Base-by-base conservation (phyloP, 306 rosid genomes). In the Corylus avellana region DNA sequence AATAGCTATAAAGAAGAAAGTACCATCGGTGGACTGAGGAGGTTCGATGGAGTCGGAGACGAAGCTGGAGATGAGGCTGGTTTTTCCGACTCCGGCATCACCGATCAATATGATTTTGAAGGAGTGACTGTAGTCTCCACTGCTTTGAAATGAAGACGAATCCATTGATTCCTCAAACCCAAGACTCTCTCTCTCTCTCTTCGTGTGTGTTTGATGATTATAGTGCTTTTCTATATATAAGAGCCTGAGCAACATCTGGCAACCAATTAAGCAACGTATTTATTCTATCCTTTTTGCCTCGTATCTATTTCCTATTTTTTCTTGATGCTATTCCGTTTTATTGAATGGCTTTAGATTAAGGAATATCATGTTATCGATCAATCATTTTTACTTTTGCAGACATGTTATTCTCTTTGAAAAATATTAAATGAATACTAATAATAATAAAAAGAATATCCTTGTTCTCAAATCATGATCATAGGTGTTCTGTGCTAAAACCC, bases 71-170 rank as follows among this genome's bases (percentile, higher is more conserved):
- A 94, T 89, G 7, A 94, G 89, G 81, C 97, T 94, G 61, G 95
- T 94, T 81, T 94, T 94, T 44, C 98, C 98, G 25, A 94, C 98
- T 57, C 85, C 97, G 3, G 98, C 85, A 77, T 94, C 98, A 77
- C 98, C 98, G 75, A 94, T 94, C 89, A 94, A 68, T 89, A 92
- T 85, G 91, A 94, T 87, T 94, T 94, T 92, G 88, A 94, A 91
- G 2, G 98, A 92, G 78, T 91, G 91, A 91, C 91, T 97, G 86
- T 87, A 92, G 87, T 57, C 83, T 2, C 12, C 51, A 79, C 87
- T 89, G 74, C 79, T 86, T 77, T 91, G 97, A 75, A 87, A 97
- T 22, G 97, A 92, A 77, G 93, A 90, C 54, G 97, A 94, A 82
- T 91, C 88, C 98, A 91, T 91, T 78, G 17, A 58, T 20, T 72